These are phyloP conservation scores for Taiwanofungus camphoratus DNA, from an alignment of 1,284 basidiomycete species.

Conservation along the genomic window DNA sequence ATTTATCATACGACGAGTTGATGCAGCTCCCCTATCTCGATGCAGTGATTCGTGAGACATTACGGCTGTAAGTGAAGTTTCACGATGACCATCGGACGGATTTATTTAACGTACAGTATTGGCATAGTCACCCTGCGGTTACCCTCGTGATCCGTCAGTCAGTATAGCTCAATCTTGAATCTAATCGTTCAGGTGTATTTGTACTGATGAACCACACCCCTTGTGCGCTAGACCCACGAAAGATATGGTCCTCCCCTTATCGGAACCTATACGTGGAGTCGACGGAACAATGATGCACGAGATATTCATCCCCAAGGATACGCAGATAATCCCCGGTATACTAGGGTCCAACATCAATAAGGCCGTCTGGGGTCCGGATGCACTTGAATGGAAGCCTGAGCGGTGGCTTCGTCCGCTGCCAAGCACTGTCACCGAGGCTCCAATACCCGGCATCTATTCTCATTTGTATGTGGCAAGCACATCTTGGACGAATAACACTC, in stretches of 20 bases:
- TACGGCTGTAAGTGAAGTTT: too few relatives aligned
- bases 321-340: conserved; percentile 33
- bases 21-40: conserved; percentile 13
- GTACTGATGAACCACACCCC: too few relatives aligned
- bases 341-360: conserved; percentile 34
- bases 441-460: conserved; percentile 10
- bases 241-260: conserved; percentile 49
- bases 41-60: conserved; percentile 17
- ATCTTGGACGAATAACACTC: neutral
- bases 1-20: conserved; percentile 12
- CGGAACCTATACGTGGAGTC: conserved; percentile 32
- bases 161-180: too few relatives aligned
- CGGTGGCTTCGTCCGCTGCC: conserved; percentile 9
- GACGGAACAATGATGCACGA: conserved; percentile 32
- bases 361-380: conserved; percentile 6
- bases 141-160: too few relatives aligned
- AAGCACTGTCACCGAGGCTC: conserved; percentile 6
- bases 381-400: conserved; percentile 9
- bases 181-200: too few relatives aligned
- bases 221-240: conserved; percentile 23
- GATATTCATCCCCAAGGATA: conserved; percentile 41
- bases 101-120: too few relatives aligned
- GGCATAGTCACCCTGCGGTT: too few relatives aligned
- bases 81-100: too few relatives aligned
- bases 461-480: conserved; percentile 1